phyloP scores from a whole-genome alignment of 1,139 yeast species.

The Zygosaccharomyces sapae region DNA sequence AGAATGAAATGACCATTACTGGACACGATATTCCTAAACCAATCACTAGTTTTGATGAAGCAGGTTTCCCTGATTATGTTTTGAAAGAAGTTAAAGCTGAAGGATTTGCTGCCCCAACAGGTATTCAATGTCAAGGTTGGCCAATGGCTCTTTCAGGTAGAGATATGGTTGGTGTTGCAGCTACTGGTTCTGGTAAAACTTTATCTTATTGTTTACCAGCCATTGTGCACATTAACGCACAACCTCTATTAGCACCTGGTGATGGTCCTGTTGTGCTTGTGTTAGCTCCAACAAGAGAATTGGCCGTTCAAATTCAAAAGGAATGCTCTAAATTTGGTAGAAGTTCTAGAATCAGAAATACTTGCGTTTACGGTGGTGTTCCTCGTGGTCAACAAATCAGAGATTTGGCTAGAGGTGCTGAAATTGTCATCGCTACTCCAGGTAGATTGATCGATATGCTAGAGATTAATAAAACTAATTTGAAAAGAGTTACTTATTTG shows the following conservation, averaged over 20 bases:
- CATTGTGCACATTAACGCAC: constrained; percentile 96
- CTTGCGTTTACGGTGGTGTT: constrained; percentile 99
- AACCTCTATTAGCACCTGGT: constrained; percentile 85
- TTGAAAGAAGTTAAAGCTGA: constrained; percentile 82
- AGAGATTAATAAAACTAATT: constrained; percentile 90
- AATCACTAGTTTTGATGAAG: constrained; percentile 86
- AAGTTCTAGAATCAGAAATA: constrained; percentile 89
- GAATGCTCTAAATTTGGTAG: constrained; percentile 94
- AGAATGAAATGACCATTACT: constrained; percentile 76
- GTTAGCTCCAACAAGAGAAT: constrained; percentile 97
- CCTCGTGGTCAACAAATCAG: constrained; percentile 97
- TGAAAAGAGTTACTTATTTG: constrained; percentile 92
- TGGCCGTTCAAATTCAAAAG: constrained; percentile 94
- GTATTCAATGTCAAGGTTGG: constrained; percentile 99
- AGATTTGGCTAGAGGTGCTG: constrained; percentile 91
- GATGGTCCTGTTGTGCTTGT: constrained; percentile 97
- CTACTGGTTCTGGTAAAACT: constrained; percentile 99
- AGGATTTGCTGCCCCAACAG: constrained; percentile 93
- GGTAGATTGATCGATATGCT: constrained; percentile 98
- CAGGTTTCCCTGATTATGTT: constrained; percentile 94
- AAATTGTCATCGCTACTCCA: constrained; percentile 94
- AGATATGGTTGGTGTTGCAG: constrained; percentile 98
- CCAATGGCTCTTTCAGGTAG: constrained; percentile 99
- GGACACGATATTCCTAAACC: constrained; percentile 95
- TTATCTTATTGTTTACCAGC: constrained; percentile 94